Conservation (phyloP, 768 basidiomycete genomes). For the Tylopilus balloui region DNA sequence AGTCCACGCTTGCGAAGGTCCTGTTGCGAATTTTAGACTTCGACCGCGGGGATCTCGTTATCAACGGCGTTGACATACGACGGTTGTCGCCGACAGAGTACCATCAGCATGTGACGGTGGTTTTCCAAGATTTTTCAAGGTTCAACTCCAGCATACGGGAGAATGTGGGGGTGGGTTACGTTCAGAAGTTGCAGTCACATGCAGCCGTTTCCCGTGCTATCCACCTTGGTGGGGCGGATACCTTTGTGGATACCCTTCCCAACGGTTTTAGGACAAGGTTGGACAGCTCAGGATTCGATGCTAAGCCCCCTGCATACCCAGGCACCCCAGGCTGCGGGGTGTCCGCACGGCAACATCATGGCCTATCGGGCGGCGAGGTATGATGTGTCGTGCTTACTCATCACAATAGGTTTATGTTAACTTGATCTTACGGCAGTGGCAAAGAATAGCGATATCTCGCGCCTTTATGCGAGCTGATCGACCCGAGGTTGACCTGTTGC, state of each 20-base stretch:
- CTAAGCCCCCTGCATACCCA: conserved; percentile 33
- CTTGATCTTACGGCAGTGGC: conserved; percentile 55
- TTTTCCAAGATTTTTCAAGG: conserved; percentile 84
- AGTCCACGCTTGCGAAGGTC: conserved; percentile 82
- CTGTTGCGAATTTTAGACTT: conserved; percentile 77
- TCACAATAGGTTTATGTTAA: conserved; percentile 15
- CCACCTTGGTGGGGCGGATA: conserved; percentile 64
- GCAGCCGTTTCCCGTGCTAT: conserved; percentile 62
- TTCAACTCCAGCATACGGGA: conserved; percentile 74
- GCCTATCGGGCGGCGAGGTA: conserved; percentile 83
- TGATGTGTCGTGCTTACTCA: conserved; percentile 21
- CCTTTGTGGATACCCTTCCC: conserved; percentile 61
- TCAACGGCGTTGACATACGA: conserved; percentile 70
- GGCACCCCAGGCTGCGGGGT: conserved; percentile 30
- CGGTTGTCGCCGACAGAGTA: conserved; percentile 63
- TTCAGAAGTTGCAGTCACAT: conserved; percentile 55
- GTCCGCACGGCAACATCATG: conserved; percentile 46
- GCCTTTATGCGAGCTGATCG: conserved; percentile 81
- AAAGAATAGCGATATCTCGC: conserved; percentile 78
- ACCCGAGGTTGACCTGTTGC: conserved; percentile 69
- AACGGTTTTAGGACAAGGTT: conserved; percentile 71
- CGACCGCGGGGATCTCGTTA: conserved; percentile 58
- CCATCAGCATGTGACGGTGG: conserved; percentile 70
- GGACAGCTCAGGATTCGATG: conserved; percentile 57
- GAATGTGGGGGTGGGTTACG: conserved; percentile 81